Conservation (phyloP, 2,329 filamentous ascomycete genomes). For the Hypoxylon sp. region DNA sequence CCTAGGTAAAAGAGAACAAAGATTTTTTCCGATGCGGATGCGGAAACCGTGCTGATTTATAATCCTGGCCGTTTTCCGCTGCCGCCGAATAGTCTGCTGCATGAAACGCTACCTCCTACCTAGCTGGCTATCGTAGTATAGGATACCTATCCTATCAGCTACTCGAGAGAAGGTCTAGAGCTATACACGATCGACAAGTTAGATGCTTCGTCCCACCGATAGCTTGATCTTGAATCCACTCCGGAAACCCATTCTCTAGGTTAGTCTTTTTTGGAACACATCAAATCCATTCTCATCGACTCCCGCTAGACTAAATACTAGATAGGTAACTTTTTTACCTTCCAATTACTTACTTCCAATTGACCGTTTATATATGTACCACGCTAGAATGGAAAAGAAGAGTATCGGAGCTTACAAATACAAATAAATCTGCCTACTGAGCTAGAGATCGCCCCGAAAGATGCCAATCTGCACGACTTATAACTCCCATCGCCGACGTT, state of each 20-base stretch:
- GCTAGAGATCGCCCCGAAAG: background rate
- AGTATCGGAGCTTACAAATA: background rate
- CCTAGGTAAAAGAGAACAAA: background rate
- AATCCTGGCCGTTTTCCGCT: constrained; percentile 12
- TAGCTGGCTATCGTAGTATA: background rate
- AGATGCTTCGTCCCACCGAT: too few relatives aligned
- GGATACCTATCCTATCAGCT: background rate
- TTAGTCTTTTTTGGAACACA: background rate
- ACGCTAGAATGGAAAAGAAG: background rate
- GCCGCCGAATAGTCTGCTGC: background rate
- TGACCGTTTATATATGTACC: background rate
- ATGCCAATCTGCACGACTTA: background rate
- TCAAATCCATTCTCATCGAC: background rate
- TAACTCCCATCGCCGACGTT: background rate
- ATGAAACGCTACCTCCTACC: background rate
- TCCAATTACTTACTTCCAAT: background rate
- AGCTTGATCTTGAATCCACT: too few relatives aligned
- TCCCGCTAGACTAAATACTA: background rate
- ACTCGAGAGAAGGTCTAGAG: background rate
- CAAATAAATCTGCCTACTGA: background rate
- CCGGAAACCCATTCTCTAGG: background rate
- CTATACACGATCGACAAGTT: background rate
- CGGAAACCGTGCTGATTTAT: constrained; percentile 19
- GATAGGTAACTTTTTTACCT: background rate
- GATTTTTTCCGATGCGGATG: constrained; percentile 1